Base-by-base conservation (phyloP, 2,329 filamentous ascomycete genomes). In the Neonectria punicea region DNA sequence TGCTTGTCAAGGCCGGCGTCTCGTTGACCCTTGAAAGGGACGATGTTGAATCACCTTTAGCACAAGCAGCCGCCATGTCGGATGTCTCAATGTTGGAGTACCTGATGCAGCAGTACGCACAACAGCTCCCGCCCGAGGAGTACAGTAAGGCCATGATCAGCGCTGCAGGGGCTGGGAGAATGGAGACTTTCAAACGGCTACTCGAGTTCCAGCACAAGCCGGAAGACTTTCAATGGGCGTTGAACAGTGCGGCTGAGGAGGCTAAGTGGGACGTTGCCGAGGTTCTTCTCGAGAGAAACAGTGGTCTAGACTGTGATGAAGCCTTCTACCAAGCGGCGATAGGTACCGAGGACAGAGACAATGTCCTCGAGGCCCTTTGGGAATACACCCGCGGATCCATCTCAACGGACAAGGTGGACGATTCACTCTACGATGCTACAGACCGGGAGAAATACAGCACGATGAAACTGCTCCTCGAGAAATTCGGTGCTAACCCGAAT, bases 51-150 rank as follows among this genome's bases (percentile, higher is more conserved):
- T 74, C 79, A 0, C 81, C 81, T 1, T 63, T 83, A 6, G 78
- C 80, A 6, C 61, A 80, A 3, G 79, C 81, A 9, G 81, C 80
- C 1, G 67, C 76, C 13, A 67, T 81, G 10, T 78, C 80, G 0
- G 79, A 83, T 43, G 57, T 78, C 5, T 74, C 79, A 2, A 82
- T 82, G 75, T 80, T 83, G 43, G 77, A 81, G 10, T 82, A 80
- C 50, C 70, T 83, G 1, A 74, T 82, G 14, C 68, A 79, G 10
- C 74, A 78, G n/a, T 83, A 81, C 57, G 74, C 78, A 0, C 76
- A 79, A 10, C 80, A 78, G 54, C 65, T 83, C 0, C 79, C 80
- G 1, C 61, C 75, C 3, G 70, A 78, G 34, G 81, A 83, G 56
- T 82, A 78, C 43, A 78, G 77, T 49, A 80, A 76, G 32, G 80